Conservation (phyloP, 768 basidiomycete species). For the Suillus tomentosus region DNA sequence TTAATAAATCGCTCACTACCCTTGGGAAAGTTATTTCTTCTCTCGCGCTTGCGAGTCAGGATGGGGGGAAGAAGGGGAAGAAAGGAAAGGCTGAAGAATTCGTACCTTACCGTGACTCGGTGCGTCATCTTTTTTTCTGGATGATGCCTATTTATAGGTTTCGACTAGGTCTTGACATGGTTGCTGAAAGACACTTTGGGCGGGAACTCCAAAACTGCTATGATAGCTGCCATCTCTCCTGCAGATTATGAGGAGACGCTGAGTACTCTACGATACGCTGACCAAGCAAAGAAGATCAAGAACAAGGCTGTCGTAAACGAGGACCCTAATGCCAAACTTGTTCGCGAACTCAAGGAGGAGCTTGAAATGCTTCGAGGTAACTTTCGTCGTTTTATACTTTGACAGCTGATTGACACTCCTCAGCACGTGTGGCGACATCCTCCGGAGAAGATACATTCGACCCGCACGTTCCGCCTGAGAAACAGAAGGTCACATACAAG, state of each 20-base stretch:
- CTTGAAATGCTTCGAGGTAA: constrained; percentile 86
- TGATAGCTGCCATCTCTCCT: constrained; percentile 99
- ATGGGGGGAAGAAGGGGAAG: constrained; percentile 78
- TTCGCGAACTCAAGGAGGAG: constrained; percentile 98
- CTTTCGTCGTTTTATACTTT: constrained; percentile 20
- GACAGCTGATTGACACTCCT: constrained; percentile 15
- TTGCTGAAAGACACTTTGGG: constrained; percentile 96
- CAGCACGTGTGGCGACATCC: constrained; percentile 75
- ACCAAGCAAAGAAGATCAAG: constrained; percentile 99
- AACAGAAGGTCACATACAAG: constrained; percentile 93
- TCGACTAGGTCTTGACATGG: constrained; percentile 88
- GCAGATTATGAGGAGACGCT: constrained; percentile 98
- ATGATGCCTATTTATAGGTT: constrained; percentile 1
- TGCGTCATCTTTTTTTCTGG: constrained; percentile 39
- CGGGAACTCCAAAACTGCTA: constrained; percentile 96
- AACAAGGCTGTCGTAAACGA: constrained; percentile 99
- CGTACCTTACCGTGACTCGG: constrained; percentile 96
- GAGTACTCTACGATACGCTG: constrained; percentile 95
- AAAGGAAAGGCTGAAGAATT: constrained; percentile 91
- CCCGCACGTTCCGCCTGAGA: constrained; percentile 85
- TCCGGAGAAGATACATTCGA: constrained; percentile 79
- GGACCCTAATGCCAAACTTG: constrained; percentile 98
- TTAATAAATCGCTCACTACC: constrained; percentile 98
- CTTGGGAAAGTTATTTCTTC: constrained; percentile 97
- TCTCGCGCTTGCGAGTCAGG: constrained; percentile 63